These are phyloP conservation scores for Fusarium fujikuroi DNA, from an alignment of 2,329 filamentous ascomycete species.

Conservation along the genomic window DNA sequence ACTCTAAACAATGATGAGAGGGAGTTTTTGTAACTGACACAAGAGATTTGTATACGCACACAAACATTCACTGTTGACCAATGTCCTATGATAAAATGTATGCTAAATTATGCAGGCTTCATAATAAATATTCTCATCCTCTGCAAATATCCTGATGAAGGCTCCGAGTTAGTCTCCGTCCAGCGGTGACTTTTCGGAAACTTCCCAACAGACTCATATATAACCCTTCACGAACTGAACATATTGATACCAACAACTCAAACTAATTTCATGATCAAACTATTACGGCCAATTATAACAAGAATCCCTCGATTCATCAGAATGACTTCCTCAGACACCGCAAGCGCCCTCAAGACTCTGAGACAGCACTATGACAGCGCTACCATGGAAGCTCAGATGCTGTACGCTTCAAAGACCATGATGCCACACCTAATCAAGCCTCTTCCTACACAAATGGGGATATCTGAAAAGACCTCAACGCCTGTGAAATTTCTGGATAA, in stretches of 20 bases:
- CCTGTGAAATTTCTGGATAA: constrained; percentile 60
- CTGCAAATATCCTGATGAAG: neutral
- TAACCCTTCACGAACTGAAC: neutral
- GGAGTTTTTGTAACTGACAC: too few relatives aligned
- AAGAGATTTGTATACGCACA: too few relatives aligned
- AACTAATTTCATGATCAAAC: neutral
- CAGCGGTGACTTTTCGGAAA: constrained; percentile 37
- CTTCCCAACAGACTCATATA: constrained; percentile 15
- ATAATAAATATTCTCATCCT: too few relatives aligned
- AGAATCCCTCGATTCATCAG: neutral
- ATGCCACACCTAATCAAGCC: constrained; percentile 32
- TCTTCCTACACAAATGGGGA: constrained; percentile 43
- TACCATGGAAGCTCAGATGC: constrained; percentile 26
- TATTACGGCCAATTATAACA: neutral
- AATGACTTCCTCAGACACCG: constrained; percentile 18
- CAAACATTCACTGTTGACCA: neutral
- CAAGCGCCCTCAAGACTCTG: constrained; percentile 21
- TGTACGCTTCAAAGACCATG: constrained; percentile 34
- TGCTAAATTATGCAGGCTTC: neutral
- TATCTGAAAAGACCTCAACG: constrained; percentile 24
- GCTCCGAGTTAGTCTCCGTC: constrained; percentile 22
- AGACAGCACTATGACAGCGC: constrained; percentile 26
- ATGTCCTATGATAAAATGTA: too few relatives aligned
- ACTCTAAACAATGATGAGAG: accelerated
- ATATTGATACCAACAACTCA: neutral